Conservation (phyloP, 352 stramenopile species). For the Ophiocytium majus region DNA sequence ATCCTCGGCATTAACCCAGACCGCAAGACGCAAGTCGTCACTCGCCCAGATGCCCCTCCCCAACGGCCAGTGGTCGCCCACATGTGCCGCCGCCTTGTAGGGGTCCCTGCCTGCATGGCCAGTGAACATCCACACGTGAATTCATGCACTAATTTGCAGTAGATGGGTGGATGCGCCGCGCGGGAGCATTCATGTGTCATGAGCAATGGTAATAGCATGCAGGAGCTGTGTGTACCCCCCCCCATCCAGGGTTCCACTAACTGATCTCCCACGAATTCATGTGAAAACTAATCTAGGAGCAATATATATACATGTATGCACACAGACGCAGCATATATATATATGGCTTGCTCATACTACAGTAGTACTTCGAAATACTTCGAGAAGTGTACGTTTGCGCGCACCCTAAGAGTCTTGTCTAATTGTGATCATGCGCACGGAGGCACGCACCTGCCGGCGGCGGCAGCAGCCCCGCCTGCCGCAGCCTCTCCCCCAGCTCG, state of each 20-base stretch:
- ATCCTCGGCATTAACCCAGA: slow-evolving; percentile 23
- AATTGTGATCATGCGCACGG: neutral
- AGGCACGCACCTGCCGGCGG: neutral
- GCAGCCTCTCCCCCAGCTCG: neutral
- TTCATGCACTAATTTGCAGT: neutral
- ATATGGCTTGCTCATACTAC: neutral
- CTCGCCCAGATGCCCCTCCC: slow-evolving; percentile 16
- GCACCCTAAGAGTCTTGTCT: neutral
- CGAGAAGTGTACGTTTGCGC: neutral
- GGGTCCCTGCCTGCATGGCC: neutral
- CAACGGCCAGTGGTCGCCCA: slow-evolving; percentile 13
- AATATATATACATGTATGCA: neutral
- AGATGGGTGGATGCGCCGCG: neutral
- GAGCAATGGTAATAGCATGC: neutral
- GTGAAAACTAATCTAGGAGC: neutral
- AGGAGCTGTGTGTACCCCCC: no score
- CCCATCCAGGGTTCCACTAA: no score
- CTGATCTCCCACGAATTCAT: neutral
- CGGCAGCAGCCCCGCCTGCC: neutral
- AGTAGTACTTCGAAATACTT: no score
- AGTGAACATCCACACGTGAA: neutral
- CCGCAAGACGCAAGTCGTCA: neutral
- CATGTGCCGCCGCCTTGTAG: slow-evolving; percentile 13
- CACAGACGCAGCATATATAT: neutral
- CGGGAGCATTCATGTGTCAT: neutral